Evolutionary conservation across 2,329 filamentous ascomycete species (phyloP).

Genomic region (Arthrobotrys entomopaga): DNA sequence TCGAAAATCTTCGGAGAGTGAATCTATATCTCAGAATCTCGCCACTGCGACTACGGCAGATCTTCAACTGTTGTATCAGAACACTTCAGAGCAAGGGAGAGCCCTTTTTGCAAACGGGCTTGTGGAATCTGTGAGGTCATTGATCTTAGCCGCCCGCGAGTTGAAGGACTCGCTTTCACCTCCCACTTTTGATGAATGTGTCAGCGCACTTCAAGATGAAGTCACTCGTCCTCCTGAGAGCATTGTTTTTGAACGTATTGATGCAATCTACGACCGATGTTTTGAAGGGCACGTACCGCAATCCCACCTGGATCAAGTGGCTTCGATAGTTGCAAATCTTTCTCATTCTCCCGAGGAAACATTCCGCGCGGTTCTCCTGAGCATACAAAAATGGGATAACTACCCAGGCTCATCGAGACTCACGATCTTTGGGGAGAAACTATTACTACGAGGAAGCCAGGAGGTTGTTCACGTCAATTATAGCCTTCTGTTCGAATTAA

Average conservation of each 20-base stretch:
- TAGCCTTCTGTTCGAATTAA: slow-evolving; percentile 80
- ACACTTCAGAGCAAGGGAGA: slow-evolving; percentile 29
- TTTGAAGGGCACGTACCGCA: slow-evolving; percentile 83
- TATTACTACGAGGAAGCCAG: slow-evolving; percentile 79
- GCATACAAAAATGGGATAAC: slow-evolving; percentile 39
- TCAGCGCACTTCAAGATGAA: slow-evolving; percentile 75
- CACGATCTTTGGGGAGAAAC: slow-evolving; percentile 79
- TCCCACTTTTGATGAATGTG: slow-evolving; percentile 74
- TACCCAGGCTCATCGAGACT: slow-evolving; percentile 65
- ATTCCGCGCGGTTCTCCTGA: slow-evolving; percentile 29
- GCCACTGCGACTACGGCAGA: slow-evolving; percentile 65
- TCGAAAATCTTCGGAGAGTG: slow-evolving; percentile 79
- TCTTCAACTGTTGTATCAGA: slow-evolving; percentile 55
- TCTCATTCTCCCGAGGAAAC: slow-evolving; percentile 26
- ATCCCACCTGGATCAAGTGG: slow-evolving; percentile 69
- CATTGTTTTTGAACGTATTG: slow-evolving; percentile 78
- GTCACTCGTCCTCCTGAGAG: slow-evolving; percentile 77
- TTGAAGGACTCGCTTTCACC: slow-evolving; percentile 78
- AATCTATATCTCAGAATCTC: slow-evolving; percentile 77
- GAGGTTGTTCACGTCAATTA: slow-evolving; percentile 79
- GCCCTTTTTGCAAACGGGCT: slow-evolving; percentile 41
- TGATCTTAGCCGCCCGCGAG: slow-evolving; percentile 75
- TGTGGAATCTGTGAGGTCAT: slow-evolving; percentile 56
- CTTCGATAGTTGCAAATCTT: slow-evolving; percentile 32
- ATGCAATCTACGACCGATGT: slow-evolving; percentile 79